Percentiles rank a stretch among this genome's conserved stretches.
Evolutionary conservation across 1,139 yeast species (phyloP).

Genomic region (Petasospora fabianii): DNA sequence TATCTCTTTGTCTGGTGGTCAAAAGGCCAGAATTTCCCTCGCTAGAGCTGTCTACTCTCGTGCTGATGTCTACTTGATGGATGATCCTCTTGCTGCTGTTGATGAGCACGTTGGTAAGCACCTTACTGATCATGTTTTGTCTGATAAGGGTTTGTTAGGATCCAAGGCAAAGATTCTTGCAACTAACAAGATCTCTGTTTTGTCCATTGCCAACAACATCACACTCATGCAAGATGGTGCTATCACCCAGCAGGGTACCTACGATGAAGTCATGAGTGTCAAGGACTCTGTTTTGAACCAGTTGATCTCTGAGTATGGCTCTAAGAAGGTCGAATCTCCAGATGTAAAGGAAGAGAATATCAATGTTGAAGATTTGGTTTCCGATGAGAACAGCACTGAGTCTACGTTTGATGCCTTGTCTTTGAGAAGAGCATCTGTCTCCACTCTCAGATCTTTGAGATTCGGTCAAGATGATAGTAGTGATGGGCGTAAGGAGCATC

Average conservation of each 20-base stretch:
- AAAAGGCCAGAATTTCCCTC: slow-evolving; percentile 87
- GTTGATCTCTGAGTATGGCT: slow-evolving; percentile 75
- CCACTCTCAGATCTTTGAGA: slow-evolving; percentile 43
- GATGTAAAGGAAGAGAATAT: slow-evolving; percentile 31
- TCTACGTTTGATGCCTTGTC: slow-evolving; percentile 35
- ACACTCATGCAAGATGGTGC: slow-evolving; percentile 74
- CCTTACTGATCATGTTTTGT: slow-evolving; percentile 72
- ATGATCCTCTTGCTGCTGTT: slow-evolving; percentile 92
- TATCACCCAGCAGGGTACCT: slow-evolving; percentile 75
- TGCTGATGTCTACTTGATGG: slow-evolving; percentile 86
- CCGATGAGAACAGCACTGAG: slow-evolving; percentile 25
- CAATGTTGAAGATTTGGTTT: slow-evolving; percentile 30
- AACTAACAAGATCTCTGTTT: slow-evolving; percentile 83
- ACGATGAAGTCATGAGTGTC: slow-evolving; percentile 51
- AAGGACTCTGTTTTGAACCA: slow-evolving; percentile 53
- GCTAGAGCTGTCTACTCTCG: slow-evolving; percentile 96
- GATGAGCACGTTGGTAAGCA: slow-evolving; percentile 94
- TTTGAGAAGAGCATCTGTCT: slow-evolving; percentile 69
- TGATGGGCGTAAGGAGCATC: slow-evolving; percentile 58
- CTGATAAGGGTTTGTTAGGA: slow-evolving; percentile 74
- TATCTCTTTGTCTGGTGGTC: slow-evolving; percentile 94
- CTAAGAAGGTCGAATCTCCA: slow-evolving; percentile 35
- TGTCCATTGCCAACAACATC: slow-evolving; percentile 72
- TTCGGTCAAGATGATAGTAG: slow-evolving; percentile 41
- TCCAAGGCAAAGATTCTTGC: slow-evolving; percentile 79